Evolutionary conservation across 805 yeast species (phyloP).

Genomic region (Clavispora vitiphila): DNA sequence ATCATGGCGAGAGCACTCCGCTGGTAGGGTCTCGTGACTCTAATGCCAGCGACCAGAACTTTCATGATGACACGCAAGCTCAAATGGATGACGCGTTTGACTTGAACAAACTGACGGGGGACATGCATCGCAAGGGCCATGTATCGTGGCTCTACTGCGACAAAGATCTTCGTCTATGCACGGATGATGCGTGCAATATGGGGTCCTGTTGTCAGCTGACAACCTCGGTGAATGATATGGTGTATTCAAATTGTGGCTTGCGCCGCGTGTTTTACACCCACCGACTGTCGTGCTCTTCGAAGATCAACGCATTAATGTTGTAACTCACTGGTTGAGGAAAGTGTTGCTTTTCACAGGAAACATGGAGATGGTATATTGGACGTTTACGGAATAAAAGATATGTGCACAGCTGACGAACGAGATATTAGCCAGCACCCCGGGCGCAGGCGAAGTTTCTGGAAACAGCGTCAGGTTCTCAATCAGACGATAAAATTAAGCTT

Average conservation of each 20-base stretch:
- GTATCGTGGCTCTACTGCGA: conserved; percentile 15
- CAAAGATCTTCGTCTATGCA: conserved; percentile 9
- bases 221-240: conserved; percentile 6
- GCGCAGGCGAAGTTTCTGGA: too few species aligned
- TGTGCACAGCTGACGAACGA: too few species aligned
- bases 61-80: not conserved
- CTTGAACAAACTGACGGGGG: not conserved
- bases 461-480: not conserved
- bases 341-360: too few species aligned
- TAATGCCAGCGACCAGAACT: not conserved
- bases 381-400: too few species aligned
- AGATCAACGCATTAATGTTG: conserved; percentile 13
- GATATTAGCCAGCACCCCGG: too few species aligned
- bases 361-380: too few species aligned
- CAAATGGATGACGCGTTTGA: not conserved
- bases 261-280: conserved; percentile 14
- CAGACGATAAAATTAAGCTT: not conserved
- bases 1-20: not conserved
- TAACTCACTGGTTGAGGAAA: not conserved
- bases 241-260: not conserved
- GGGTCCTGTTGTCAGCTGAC: conserved; percentile 12
- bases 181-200: conserved; percentile 10
- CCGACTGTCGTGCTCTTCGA: conserved; percentile 6
- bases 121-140: conserved; percentile 1
- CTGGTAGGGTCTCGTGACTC: not conserved